These are phyloP conservation scores for Conidiobolus incongruus DNA, from an alignment of 371 early-diverging fungal species.

Conservation along the genomic window DNA sequence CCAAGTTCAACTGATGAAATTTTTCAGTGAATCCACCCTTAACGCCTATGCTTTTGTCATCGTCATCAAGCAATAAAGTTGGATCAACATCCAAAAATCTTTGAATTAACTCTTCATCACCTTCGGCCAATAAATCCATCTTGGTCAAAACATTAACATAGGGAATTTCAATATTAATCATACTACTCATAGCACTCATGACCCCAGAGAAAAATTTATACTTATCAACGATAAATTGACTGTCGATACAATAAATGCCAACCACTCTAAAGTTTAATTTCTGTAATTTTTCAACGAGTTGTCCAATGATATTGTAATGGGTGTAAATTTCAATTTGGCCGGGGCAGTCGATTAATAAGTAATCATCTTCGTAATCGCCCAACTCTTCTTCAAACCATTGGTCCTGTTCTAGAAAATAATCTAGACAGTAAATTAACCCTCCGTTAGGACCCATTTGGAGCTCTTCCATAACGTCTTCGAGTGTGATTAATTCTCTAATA, in stretches of 20 bases:
- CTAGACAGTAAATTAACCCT: conserved; percentile 89
- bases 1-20: neutral
- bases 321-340: conserved; percentile 99
- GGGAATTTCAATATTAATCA: conserved; percentile 88
- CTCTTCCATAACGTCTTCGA: conserved; percentile 97
- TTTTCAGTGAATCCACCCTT: neutral
- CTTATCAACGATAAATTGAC: conserved; percentile 83
- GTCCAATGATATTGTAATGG: conserved; percentile 86
- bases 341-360: conserved; percentile 97
- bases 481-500: conserved; percentile 84
- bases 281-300: conserved; percentile 43
- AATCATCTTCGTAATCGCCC: conserved; percentile 79
- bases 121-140: conserved; percentile 70
- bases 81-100: conserved; percentile 79
- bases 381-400: conserved; percentile 93
- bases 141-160: conserved; percentile 95
- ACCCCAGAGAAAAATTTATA: conserved; percentile 91
- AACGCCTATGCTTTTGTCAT: too few species aligned
- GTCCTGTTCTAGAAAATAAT: conserved; percentile 77
- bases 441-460: conserved; percentile 97
- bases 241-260: conserved; percentile 85
- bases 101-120: neutral
- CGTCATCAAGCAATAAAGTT: conserved; percentile 49
- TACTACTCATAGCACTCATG: conserved; percentile 77
- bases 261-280: conserved; percentile 49